Evolutionary conservation across 2,329 filamentous ascomycete genomes (phyloP).

Genomic region (Monilinia vaccinii-corymbosi): DNA sequence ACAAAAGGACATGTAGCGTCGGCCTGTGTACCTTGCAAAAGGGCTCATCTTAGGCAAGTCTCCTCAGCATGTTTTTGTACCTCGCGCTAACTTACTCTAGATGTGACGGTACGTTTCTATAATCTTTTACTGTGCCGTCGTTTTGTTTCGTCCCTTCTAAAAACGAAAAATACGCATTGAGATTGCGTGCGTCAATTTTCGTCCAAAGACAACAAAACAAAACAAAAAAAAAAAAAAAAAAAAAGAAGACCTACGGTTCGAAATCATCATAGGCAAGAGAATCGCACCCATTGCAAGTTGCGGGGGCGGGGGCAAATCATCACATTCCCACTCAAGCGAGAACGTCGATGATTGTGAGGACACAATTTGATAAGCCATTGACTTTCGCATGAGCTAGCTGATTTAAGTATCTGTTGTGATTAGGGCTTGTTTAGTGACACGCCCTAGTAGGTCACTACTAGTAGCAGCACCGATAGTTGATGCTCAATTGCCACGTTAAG

Average conservation of each 20-base stretch:
- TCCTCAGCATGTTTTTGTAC: constrained; percentile 6
- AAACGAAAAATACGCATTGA: not conserved
- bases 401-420: not conserved
- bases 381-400: not conserved
- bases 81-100: constrained; percentile 35
- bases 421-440: constrained; percentile 1
- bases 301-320: not conserved
- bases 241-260: not conserved
- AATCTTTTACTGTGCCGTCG: not conserved
- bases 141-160: constrained; percentile 10
- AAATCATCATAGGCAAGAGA: not conserved
- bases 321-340: not conserved
- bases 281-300: not conserved
- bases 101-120: constrained; percentile 52
- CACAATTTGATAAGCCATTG: not conserved
- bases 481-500: not conserved
- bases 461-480: not conserved
- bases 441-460: not conserved
- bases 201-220: not conserved
- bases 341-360: not conserved
- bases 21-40: constrained; percentile 78
- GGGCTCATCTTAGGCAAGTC: constrained; percentile 61
- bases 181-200: not conserved
- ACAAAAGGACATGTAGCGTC: constrained; percentile 77
- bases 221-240: too few relatives aligned